Conservation (phyloP, 2,329 filamentous ascomycete species). For the Alternaria gansuensis region DNA sequence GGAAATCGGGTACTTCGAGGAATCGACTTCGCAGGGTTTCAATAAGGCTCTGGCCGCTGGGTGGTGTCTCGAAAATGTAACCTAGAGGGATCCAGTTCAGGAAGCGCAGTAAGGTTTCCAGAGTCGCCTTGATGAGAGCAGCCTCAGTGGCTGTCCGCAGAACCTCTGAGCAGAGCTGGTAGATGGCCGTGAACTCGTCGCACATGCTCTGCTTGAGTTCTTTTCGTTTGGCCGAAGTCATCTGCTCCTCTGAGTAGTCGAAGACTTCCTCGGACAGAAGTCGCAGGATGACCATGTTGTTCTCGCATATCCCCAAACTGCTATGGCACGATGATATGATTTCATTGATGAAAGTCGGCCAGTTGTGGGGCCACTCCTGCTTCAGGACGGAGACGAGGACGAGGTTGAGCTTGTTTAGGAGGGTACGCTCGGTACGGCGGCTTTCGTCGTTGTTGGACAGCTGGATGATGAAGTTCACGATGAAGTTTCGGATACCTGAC, state of each 20-base stretch:
- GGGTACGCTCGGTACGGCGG: conserved; percentile 81
- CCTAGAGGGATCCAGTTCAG: conserved; percentile 99
- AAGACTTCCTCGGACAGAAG: conserved; percentile 98
- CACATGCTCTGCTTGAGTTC: conserved; percentile 99
- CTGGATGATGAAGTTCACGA: conserved; percentile 98
- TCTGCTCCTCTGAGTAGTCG: conserved; percentile 97
- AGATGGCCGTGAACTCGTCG: conserved; percentile 97
- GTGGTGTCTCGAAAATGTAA: conserved; percentile 96
- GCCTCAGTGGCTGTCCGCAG: conserved; percentile 87
- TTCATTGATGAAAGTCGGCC: conserved; percentile 99
- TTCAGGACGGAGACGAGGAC: conserved; percentile 97
- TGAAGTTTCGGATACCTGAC: conserved; percentile 95
- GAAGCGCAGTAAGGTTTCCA: conserved; percentile 94
- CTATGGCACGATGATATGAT: conserved; percentile 96
- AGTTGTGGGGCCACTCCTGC: conserved; percentile 99
- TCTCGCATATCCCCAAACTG: conserved; percentile 96
- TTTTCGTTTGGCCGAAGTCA: conserved; percentile 97
- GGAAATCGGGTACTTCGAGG: conserved; percentile 90
- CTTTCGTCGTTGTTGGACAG: conserved; percentile 90
- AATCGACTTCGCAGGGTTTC: conserved; percentile 93
- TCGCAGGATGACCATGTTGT: conserved; percentile 98
- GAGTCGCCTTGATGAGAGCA: conserved; percentile 91
- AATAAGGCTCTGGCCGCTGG: conserved; percentile 71
- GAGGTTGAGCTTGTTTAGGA: conserved; percentile 97
- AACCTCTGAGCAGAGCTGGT: conserved; percentile 96